A percentile compares a stretch with the other conserved stretches of the same genome.
Conservation (phyloP, 1,284 basidiomycete species). For the Cerioporus squamosus region DNA sequence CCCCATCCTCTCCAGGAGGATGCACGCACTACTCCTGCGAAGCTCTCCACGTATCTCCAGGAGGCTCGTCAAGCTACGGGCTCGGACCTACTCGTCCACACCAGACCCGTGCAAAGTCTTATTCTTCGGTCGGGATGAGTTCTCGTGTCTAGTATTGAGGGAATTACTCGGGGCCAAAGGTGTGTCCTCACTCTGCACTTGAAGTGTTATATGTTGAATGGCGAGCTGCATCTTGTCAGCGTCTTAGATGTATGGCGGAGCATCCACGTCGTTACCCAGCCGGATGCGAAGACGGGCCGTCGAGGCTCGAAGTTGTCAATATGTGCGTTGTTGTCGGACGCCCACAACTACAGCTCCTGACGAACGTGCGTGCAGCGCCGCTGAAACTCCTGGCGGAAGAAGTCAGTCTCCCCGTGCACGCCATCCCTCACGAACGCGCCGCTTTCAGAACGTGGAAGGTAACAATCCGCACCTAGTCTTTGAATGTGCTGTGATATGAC, state of each 20-base stretch:
- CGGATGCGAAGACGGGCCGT: conserved; percentile 57
- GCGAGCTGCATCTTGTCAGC: conserved; percentile 2
- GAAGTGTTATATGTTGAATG: conserved; percentile 6
- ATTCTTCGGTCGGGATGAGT: conserved; percentile 76
- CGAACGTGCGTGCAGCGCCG: conserved; percentile 51
- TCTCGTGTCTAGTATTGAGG: conserved; percentile 65
- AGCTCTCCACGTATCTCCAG: too few species aligned
- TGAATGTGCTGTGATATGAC: not conserved
- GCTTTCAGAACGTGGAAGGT: conserved; percentile 68
- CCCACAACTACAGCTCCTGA: not conserved
- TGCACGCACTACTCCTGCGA: too few species aligned
- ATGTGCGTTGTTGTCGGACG: conserved; percentile 43
- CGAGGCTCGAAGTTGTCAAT: conserved; percentile 52
- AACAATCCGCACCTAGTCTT: not conserved
- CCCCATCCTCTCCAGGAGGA: too few species aligned
- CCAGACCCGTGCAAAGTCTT: conserved; percentile 53
- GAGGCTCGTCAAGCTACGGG: too few species aligned
- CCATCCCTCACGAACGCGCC: conserved; percentile 57
- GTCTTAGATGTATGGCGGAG: conserved; percentile 62
- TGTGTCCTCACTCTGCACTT: conserved; percentile 26
- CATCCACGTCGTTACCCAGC: conserved; percentile 63
- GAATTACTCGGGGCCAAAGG: conserved; percentile 55
- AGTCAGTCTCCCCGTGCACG: conserved; percentile 54
- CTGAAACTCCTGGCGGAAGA: conserved; percentile 56
- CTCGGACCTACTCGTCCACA: conserved; percentile 1